phyloP scores from a whole-genome alignment of 1,139 yeast genomes.

The Suhomyces bribrorum region DNA sequence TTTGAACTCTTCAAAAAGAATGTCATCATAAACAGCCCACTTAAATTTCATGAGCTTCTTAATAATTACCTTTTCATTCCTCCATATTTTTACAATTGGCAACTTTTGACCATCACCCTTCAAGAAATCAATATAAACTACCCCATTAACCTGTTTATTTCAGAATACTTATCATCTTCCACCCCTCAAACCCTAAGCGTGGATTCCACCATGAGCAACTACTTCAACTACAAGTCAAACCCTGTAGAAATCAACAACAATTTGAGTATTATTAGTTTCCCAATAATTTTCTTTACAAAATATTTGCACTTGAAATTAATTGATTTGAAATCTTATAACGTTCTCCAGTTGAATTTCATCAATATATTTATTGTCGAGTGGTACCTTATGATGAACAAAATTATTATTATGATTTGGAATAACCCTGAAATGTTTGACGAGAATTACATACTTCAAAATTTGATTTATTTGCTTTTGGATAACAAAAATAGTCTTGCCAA shows the following conservation, averaged over 20 bases:
- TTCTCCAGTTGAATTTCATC: conserved; percentile 17
- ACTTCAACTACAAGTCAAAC: conserved; percentile 16
- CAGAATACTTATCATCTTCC: conserved; percentile 11
- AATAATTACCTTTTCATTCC: conserved; percentile 46
- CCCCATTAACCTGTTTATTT: conserved; percentile 13
- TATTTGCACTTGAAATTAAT: conserved; percentile 23
- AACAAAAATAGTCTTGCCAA: conserved; percentile 16
- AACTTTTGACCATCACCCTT: conserved; percentile 38
- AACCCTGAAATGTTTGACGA: conserved; percentile 18
- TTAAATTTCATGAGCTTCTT: conserved; percentile 46
- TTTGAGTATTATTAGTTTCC: conserved; percentile 42
- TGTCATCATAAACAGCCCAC: conserved; percentile 45
- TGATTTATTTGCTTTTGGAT: conserved; percentile 18
- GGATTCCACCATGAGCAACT: conserved; percentile 15
- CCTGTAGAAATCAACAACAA: conserved; percentile 25
- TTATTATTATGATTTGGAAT: conserved; percentile 24
- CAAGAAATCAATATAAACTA: conserved; percentile 30
- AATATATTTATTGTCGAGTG: conserved; percentile 36
- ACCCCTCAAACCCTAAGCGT: conserved; percentile 23
- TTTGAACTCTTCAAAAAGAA: conserved; percentile 46
- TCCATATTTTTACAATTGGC: conserved; percentile 39
- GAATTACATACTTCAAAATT: conserved; percentile 19
- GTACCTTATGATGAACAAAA: conserved; percentile 40
- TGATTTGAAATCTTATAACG: conserved; percentile 14
- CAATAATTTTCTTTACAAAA: conserved; percentile 40